Evolutionary conservation across 768 basidiomycete species (phyloP).

Genomic region (Rhodotorula kratochvilovae): DNA sequence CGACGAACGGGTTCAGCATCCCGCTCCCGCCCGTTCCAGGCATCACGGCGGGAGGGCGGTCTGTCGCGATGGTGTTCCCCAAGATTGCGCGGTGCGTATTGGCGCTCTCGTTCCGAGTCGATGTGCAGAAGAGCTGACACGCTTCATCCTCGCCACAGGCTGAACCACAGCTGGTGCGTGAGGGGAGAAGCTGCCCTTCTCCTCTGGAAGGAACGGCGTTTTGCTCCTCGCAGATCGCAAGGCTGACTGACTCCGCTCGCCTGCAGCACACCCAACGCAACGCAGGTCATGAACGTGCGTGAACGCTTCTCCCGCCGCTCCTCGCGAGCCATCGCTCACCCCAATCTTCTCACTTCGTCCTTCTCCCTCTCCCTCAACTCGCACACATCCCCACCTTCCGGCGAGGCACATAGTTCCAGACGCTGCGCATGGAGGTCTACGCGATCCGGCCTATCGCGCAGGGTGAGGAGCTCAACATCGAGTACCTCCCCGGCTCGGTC

Average conservation of each 20-base stretch:
- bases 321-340: no score
- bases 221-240: no score
- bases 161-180: constrained; percentile 33
- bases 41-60: neutral
- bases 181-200: neutral
- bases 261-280: constrained; percentile 23
- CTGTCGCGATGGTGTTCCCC: constrained; percentile 12
- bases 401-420: constrained; percentile 16
- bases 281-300: constrained; percentile 32
- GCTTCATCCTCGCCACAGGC: neutral
- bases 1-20: constrained; percentile 30
- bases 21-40: constrained; percentile 4
- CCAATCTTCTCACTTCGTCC: neutral
- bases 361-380: no score
- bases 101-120: neutral
- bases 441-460: constrained; percentile 13
- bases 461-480: constrained; percentile 37
- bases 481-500: constrained; percentile 31
- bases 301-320: neutral
- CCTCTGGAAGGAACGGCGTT: no score
- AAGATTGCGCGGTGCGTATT: constrained; percentile 24
- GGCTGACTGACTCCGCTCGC: neutral
- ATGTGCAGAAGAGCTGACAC: neutral
- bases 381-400: no score
- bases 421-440: constrained; percentile 39